Base-by-base conservation (phyloP, 345 rosid species). In the Salix caprea region DNA sequence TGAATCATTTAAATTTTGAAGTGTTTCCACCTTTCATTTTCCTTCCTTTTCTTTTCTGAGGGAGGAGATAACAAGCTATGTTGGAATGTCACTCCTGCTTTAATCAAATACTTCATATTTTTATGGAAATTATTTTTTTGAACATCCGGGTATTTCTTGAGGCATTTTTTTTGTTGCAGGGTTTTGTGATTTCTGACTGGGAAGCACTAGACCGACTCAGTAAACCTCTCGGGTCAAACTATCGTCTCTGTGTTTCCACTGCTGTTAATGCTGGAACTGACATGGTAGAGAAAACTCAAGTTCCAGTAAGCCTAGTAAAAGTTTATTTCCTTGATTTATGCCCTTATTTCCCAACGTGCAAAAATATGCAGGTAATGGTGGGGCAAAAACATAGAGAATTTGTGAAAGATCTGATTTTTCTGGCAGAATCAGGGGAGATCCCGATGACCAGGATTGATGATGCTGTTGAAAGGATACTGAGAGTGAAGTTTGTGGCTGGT, bases 231-330 rank as follows among this genome's bases (percentile, higher is more conserved):
- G 97, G 97, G 75, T 90, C 91, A 66, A 89, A 94, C 88, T 92
- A 89, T 76, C 89, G 88, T 28, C 37, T 66, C 60, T 87, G 93
- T 76, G 72, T 92, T 67, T 83, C 88, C 39, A 52, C 80, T 74
- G 89, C 97, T 1, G 80, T 92, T 73, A 94, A 87, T 86, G 98
- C 98, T 50, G 98, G 97, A 86, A 87, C 89, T 23, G 98, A 94
- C 89, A 89, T 94, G 97, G 97, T 94, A 85, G 40, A 69, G 11
- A 62, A 11, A 52, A 62, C 28, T 32, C 12, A 16, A 26, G 15
- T 40, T 28, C 58, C 56, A 61, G 18, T 10, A 26, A 39, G 56
- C 69, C 36, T 39, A 67, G 14, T 42, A 30, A 21, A 61, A 37
- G 30, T 50, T 67, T 39, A 54, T 73, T 70, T 71, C 21, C 60